Base-by-base conservation (phyloP, 2,329 filamentous ascomycete genomes). In the Aspergillus chevalieri region DNA sequence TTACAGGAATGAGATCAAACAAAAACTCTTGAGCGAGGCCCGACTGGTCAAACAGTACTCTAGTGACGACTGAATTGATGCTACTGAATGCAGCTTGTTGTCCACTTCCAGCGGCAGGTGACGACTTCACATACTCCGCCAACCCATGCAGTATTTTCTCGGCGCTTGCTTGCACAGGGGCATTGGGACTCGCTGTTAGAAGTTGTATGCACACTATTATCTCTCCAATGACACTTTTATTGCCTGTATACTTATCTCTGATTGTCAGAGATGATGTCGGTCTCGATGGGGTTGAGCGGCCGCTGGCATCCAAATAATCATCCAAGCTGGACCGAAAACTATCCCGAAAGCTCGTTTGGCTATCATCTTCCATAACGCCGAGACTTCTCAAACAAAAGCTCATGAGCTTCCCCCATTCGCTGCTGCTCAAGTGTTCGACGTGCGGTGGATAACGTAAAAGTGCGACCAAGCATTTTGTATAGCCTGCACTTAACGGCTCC, bases 11-110 rank as follows among this genome's bases (percentile, higher is more conserved):
- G 6, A 91, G 65, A 6, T 80, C 76, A 48, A 75, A 72, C 14
- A 86, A 77, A 34, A 85, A 71, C 30, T 73, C 75, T 55, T 79
- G 79, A 3, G 85, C 81, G 47, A 89, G 74, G 0, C 74, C 67
- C 12, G 84, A 76, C 52, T 87, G 80, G 60, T 95, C 87, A 43
- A 84, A 81, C 49, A 87, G 78, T 2, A 82, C 80, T 49, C 78
- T 79, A 36, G 78, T 73, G 44, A 95, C 73, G 5, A 95, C 68
- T 45, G 76, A 74, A 69, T 95, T 94, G 60, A 96, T 75, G 41
- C 84, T 79, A 41, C 82, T 82, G 64, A 97, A 89, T 14, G 86
- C 85, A 49, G 85, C 72, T 60, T 86, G 84, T 58, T 90, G 87
- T 46, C 84, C 72, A 57, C 79, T 80, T 43, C 82, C 81, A 39